These are phyloP conservation scores for Artemisia argyi DNA, from an alignment of 129 eudicot genomes.

Conservation along the genomic window DNA sequence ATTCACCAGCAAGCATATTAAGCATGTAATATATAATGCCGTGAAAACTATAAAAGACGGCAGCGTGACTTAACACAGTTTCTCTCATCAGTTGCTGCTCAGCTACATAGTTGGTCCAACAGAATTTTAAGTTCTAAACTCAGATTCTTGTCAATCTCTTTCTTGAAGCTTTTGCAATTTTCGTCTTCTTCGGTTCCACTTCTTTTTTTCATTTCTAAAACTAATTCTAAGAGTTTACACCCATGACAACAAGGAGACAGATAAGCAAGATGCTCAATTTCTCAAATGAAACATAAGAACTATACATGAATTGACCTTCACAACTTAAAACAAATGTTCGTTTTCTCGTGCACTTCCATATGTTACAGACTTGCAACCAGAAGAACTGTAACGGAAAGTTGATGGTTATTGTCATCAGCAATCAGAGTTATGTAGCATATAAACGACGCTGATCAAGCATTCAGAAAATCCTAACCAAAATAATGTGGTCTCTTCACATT, in stretches of 20 bases:
- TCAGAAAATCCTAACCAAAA: not conserved
- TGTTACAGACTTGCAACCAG: too few relatives aligned
- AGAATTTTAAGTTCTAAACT: not conserved
- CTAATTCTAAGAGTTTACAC: not conserved
- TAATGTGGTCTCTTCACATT: not conserved
- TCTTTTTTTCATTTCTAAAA: not conserved
- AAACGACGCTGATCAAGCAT: not conserved
- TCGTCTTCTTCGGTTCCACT: not conserved
- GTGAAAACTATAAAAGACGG: not conserved
- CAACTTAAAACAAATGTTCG: not conserved
- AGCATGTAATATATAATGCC: not conserved
- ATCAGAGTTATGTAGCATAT: not conserved
- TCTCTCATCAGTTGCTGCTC: slow-evolving; percentile 24
- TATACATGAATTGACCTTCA: not conserved
- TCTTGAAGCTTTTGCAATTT: not conserved
- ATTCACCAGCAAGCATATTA: not conserved
- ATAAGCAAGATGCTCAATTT: not conserved
- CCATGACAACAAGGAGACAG: not conserved
- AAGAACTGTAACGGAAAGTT: not conserved
- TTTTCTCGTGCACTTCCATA: not conserved
- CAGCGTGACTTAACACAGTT: slow-evolving; percentile 29
- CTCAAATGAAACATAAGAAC: not conserved
- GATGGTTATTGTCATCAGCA: not conserved
- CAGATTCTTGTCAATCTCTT: slow-evolving; percentile 1
- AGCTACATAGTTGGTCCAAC: slow-evolving; percentile 1